These are phyloP conservation scores for Pulveroboletus sp. DNA, from an alignment of 768 basidiomycete species.

Conservation along the genomic window DNA sequence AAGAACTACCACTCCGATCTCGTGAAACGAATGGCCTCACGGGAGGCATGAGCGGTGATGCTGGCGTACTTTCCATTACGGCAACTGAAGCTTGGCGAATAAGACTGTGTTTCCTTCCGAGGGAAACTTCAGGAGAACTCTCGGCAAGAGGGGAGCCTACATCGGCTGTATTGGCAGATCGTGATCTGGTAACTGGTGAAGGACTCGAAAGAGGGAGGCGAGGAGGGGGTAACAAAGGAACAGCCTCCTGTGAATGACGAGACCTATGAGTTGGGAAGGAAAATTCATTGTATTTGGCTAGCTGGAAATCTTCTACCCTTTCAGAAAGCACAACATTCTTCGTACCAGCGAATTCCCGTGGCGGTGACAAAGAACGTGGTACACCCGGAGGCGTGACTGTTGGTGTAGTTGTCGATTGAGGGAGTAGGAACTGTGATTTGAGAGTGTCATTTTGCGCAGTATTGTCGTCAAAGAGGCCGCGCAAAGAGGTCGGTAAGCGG, in stretches of 20 bases:
- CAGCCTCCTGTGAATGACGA: constrained; percentile 51
- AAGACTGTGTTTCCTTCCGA: constrained; percentile 35
- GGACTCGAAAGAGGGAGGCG: constrained; percentile 27
- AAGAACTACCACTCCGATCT: constrained; percentile 47
- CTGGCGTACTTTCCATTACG: constrained; percentile 45
- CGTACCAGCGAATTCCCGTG: constrained; percentile 30
- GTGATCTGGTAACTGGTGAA: constrained; percentile 32
- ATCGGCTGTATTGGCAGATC: constrained; percentile 30
- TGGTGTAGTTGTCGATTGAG: constrained; percentile 24
- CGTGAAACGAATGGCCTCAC: constrained; percentile 43
- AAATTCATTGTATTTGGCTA: constrained; percentile 47
- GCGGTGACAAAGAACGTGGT: constrained; percentile 33
- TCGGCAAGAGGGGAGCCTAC: constrained; percentile 15
- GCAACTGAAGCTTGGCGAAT: constrained; percentile 50
- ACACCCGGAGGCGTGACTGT: constrained; percentile 24
- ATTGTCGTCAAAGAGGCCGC: constrained; percentile 70
- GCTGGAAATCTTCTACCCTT: constrained; percentile 36
- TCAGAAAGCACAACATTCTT: constrained; percentile 32
- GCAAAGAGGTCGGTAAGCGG: constrained; percentile 70
- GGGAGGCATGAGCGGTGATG: constrained; percentile 39
- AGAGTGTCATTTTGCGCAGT: constrained; percentile 37
- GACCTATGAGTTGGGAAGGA: constrained; percentile 56
- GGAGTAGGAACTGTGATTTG: constrained; percentile 35
- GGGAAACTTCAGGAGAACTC: constrained; percentile 6
- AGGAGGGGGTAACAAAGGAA: constrained; percentile 26